phyloP scores from a whole-genome alignment of 495 filamentous ascomycete genomes.

The Xeromyces bisporus region DNA sequence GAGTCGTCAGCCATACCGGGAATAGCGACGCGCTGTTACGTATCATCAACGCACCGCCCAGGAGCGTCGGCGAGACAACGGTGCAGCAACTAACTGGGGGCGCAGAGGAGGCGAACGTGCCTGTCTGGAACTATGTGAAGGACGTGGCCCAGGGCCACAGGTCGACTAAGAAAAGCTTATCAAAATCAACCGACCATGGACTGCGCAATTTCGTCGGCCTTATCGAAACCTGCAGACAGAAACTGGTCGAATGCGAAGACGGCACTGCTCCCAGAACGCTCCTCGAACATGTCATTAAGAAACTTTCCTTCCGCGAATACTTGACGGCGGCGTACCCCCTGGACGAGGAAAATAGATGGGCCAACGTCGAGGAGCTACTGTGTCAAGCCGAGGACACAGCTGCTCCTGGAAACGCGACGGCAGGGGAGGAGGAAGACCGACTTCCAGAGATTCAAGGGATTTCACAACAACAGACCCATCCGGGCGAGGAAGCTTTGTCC shows the following conservation, averaged over 20 bases:
- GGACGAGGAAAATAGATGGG: constrained; percentile 74
- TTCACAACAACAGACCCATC: constrained; percentile 40
- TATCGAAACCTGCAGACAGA: constrained; percentile 42
- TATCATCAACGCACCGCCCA: constrained; percentile 70
- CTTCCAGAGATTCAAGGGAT: constrained; percentile 67
- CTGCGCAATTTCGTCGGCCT: constrained; percentile 43
- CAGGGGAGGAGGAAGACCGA: constrained; percentile 39
- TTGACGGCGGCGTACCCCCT: constrained; percentile 51
- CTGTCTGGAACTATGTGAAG: constrained; percentile 58
- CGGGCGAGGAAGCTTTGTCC: constrained; percentile 50
- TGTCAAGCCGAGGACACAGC: constrained; percentile 52
- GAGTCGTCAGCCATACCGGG: constrained; percentile 67
- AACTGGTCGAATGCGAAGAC: constrained; percentile 32
- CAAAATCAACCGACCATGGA: constrained; percentile 47
- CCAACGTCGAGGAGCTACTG: constrained; percentile 79
- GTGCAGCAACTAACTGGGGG: constrained; percentile 60
- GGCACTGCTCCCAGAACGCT: constrained; percentile 47
- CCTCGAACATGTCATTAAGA: constrained; percentile 55
- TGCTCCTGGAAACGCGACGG: constrained; percentile 7
- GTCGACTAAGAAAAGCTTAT: constrained; percentile 48
- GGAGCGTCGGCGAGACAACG: constrained; percentile 71
- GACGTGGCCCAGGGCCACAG: constrained; percentile 54
- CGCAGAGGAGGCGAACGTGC: constrained; percentile 42
- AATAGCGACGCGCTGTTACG: constrained; percentile 79
- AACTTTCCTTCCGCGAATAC: constrained; percentile 55